Evolutionary conservation across 192 early-diverging fungal species (phyloP).

Genomic region (Spizellomyces punctatus): DNA sequence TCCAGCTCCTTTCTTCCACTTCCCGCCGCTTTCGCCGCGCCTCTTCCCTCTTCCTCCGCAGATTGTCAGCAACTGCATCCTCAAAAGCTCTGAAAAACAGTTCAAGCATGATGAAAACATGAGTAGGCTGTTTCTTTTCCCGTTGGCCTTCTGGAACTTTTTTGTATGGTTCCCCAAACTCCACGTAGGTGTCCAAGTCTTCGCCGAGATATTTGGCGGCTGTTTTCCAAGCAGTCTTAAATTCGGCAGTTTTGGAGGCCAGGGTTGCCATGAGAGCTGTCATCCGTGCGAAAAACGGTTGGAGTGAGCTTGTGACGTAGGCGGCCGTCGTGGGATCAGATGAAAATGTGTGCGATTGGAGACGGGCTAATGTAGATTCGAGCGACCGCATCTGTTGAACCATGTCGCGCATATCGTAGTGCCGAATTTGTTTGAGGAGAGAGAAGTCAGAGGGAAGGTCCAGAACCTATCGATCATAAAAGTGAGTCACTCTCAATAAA

Average conservation of each 20-base stretch:
- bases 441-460: slow-evolving; percentile 44
- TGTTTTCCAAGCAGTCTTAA: slow-evolving; percentile 38
- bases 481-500: not conserved
- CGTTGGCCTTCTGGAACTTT: slow-evolving; percentile 8
- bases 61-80: slow-evolving; percentile 43
- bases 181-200: slow-evolving; percentile 44
- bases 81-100: slow-evolving; percentile 48
- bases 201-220: slow-evolving; percentile 53
- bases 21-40: slow-evolving; percentile 30
- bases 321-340: slow-evolving; percentile 14
- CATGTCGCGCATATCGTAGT: slow-evolving; percentile 44
- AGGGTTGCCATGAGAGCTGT: slow-evolving; percentile 13
- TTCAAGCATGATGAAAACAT: slow-evolving; percentile 46
- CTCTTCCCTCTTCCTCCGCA: slow-evolving; percentile 42
- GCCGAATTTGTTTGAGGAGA: slow-evolving; percentile 40
- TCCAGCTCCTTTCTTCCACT: slow-evolving; percentile 21
- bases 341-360: slow-evolving; percentile 23
- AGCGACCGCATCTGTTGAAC: slow-evolving; percentile 28
- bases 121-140: slow-evolving; percentile 34
- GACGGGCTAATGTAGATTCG: slow-evolving; percentile 16
- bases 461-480: slow-evolving; percentile 32
- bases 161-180: not conserved
- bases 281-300: slow-evolving; percentile 25
- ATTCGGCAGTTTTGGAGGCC: slow-evolving; percentile 25
- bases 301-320: slow-evolving; percentile 27